phyloP scores from a whole-genome alignment of 495 filamentous ascomycete species.

The Daldinia grandis region DNA sequence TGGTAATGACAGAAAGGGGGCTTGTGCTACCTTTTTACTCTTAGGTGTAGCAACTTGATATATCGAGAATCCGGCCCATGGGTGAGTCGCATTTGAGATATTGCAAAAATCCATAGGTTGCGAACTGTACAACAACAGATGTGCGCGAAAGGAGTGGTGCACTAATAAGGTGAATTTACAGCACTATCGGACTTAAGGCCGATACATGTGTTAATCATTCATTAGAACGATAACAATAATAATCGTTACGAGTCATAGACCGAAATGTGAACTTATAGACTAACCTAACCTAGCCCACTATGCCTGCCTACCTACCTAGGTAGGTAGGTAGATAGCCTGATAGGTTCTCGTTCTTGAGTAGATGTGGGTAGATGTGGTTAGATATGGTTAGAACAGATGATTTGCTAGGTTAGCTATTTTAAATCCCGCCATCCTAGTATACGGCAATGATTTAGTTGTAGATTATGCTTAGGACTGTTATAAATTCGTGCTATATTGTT shows the following conservation, averaged over 20 bases:
- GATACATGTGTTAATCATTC: constrained; percentile 22
- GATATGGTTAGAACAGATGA: not conserved
- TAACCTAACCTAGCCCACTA: too few species aligned
- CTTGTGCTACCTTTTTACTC: not conserved
- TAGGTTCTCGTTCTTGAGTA: not conserved
- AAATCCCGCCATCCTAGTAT: not conserved
- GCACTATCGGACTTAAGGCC: constrained; percentile 1
- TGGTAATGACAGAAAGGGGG: constrained; percentile 61
- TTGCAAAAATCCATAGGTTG: constrained; percentile 17
- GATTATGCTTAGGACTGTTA: not conserved
- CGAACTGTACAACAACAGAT: constrained; percentile 31
- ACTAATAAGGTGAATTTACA: constrained; percentile 23
- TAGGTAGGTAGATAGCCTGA: not conserved
- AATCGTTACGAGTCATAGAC: constrained; percentile 11
- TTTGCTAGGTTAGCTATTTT: not conserved
- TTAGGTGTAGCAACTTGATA: constrained; percentile 14
- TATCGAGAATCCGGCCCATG: constrained; percentile 8
- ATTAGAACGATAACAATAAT: constrained; percentile 22
- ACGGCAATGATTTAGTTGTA: not conserved
- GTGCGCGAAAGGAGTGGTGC: constrained; percentile 10
- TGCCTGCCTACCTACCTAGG: not conserved
- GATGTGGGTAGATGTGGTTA: not conserved
- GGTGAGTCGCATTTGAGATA: constrained; percentile 9
- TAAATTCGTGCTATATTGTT: not conserved
- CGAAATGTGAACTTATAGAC: not conserved